Conservation (phyloP, 176 grass and related monocot genomes). For the Saccharum officinarum region DNA sequence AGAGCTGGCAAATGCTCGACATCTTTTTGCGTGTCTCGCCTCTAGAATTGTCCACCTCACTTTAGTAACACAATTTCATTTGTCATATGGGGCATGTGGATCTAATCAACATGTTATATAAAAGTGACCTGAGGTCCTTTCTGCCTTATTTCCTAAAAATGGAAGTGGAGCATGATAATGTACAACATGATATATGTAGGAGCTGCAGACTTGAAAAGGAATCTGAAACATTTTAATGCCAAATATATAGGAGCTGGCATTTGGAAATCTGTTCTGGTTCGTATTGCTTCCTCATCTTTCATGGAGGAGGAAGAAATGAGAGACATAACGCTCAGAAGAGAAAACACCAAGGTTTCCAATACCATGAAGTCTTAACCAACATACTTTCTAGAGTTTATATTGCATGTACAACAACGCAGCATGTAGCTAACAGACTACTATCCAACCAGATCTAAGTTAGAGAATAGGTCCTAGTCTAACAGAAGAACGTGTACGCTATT, state of each 20-base stretch:
- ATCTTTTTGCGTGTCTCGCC: background rate
- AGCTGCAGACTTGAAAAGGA: background rate
- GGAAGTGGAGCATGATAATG: background rate
- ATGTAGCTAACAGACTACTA: background rate
- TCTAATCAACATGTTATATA: background rate
- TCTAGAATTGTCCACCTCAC: constrained; percentile 1
- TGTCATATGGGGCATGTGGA: constrained; percentile 3
- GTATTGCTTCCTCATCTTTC: background rate
- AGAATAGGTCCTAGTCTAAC: background rate
- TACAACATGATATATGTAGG: background rate
- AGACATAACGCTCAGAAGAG: background rate
- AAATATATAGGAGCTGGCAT: background rate
- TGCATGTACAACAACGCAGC: background rate
- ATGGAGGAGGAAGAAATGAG: background rate
- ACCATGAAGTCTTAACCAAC: too few relatives aligned
- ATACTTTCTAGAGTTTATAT: background rate
- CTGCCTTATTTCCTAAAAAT: background rate
- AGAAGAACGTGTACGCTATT: background rate
- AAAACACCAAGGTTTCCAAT: background rate
- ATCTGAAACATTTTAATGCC: background rate
- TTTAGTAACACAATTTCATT: background rate
- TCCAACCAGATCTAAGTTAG: background rate
- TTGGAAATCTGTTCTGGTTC: background rate
- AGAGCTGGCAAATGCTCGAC: background rate
- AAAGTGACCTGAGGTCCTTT: background rate